Evolutionary conservation across 257 asterid species (phyloP).

Genomic region (Solanum bulbocastanum): DNA sequence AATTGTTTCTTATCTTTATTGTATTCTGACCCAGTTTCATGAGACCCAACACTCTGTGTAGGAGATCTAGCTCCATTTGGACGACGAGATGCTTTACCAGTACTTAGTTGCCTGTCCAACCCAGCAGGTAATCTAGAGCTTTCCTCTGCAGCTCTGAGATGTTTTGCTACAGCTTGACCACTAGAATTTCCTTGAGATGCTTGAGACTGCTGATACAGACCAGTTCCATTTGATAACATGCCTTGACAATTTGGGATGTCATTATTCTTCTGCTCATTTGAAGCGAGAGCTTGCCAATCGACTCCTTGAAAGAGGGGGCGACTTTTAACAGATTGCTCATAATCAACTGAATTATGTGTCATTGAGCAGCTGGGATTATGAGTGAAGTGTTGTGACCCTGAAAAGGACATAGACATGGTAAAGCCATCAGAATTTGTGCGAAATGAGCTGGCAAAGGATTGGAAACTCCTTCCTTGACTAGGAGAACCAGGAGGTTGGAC

Average conservation of each 20-base stretch:
- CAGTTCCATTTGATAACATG: constrained; percentile 41
- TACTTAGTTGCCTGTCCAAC: constrained; percentile 52
- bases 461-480: constrained; percentile 73
- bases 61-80: constrained; percentile 20
- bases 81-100: constrained; percentile 23
- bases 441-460: constrained; percentile 80
- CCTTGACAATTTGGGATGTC: constrained; percentile 46
- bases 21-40: constrained; percentile 49
- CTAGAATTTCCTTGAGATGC: constrained; percentile 47
- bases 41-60: constrained; percentile 43
- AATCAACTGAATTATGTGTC: constrained; percentile 61
- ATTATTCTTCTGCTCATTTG: constrained; percentile 54
- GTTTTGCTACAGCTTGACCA: constrained; percentile 37
- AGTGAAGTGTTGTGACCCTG: constrained; percentile 91
- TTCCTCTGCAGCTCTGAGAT: constrained; percentile 33
- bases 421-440: constrained; percentile 79
- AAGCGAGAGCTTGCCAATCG: constrained; percentile 89
- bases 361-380: constrained; percentile 98
- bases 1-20: constrained; percentile 34
- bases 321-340: constrained; percentile 84
- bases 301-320: constrained; percentile 93
- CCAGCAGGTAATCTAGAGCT: constrained; percentile 43
- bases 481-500: constrained; percentile 75
- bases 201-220: constrained; percentile 37
- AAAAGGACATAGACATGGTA: constrained; percentile 84